Evolutionary conservation across 1,139 yeast genomes (phyloP).

Genomic region (Eremothecium cymbalariae): DNA sequence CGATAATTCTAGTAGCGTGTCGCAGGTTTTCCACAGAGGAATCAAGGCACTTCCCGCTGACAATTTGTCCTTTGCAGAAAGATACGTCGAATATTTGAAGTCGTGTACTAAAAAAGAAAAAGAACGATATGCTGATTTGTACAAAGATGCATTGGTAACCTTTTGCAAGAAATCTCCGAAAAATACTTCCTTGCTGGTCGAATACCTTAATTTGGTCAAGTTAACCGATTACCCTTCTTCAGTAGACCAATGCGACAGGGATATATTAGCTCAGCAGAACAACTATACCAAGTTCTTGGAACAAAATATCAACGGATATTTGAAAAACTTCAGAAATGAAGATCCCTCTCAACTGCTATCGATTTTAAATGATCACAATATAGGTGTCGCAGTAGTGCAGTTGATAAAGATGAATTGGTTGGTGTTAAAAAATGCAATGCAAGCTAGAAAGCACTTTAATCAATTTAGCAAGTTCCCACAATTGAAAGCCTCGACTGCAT

Average conservation of each 20-base stretch:
- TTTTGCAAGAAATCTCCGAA: conserved; percentile 17
- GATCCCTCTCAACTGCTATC: conserved; percentile 21
- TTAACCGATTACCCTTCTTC: conserved; percentile 18
- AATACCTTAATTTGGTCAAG: conserved; percentile 19
- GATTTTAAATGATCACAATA: conserved; percentile 31
- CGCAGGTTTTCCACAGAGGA: conserved; percentile 21
- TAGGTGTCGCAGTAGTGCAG: conserved; percentile 35
- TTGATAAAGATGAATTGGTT: conserved; percentile 36
- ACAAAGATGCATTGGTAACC: conserved; percentile 12
- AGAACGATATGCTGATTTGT: conserved; percentile 7
- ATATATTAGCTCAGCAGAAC: conserved; percentile 19
- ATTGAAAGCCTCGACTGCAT: conserved; percentile 38
- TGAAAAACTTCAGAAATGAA: conserved; percentile 13
- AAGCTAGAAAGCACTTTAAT: conserved; percentile 39
- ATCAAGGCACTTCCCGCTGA: conserved; percentile 15
- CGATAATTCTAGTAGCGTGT: conserved; percentile 7
- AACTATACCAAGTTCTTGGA: conserved; percentile 24
- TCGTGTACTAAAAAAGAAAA: conserved; percentile 11
- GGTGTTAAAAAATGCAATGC: conserved; percentile 29
- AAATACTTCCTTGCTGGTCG: conserved; percentile 14
- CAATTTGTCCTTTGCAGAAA: conserved; percentile 14
- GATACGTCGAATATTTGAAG: conserved; percentile 15
- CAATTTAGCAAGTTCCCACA: conserved; percentile 35
- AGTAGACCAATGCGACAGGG: conserved; percentile 18
- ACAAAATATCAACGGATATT: conserved; percentile 19